Evolutionary conservation across 192 early-diverging fungal genomes (phyloP), one percentile per base, ranked within the genome.

Genomic region (Funneliformis mosseae): DNA sequence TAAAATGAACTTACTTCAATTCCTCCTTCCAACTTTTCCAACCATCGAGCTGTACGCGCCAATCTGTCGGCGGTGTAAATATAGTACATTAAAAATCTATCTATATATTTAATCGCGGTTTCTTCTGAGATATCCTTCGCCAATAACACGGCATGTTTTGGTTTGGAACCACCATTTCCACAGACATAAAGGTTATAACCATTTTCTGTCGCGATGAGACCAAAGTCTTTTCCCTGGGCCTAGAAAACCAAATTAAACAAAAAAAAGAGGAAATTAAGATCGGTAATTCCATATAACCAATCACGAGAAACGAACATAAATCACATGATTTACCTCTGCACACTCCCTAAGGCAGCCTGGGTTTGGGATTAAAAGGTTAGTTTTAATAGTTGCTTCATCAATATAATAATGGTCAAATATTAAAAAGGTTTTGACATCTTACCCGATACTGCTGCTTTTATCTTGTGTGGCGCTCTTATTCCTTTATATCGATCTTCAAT

Each of bases 31-130:
- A 93, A 60, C 68, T 93, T 93, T 74, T 93, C 92, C 50, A 93
- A 81, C 92, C 92, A 93, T 9, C 91, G 77, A 2, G 92, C 92
- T 7, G 92, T 93, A 18, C 92, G 88, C 73, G 84, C 83, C 27
- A 93, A 78, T 81, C 81, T 88, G 80, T 93, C 92, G 12, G 92
- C 92, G n/a, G 92, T 93, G 2, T 77, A 81, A 70, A 93, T 93
- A 73, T 93, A 93, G 77, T 89, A 94, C 92, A 93, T 93, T 71
- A 93, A 71, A 81, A 92, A 93, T 8, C 92, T 84, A 76, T 93
- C 92, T 4, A 93, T 66, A 64, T 92, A 92, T 28, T 84, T 87
- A 42, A 93, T 86, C 27, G 83, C 87, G 5, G 83, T 62, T 41
- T 86, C 83, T 77, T 91, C 89, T 16, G 88, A 66, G 33, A 89